phyloP scores from a whole-genome alignment of 1,139 yeast genomes.

The Candida pseudoviswanathii region DNA sequence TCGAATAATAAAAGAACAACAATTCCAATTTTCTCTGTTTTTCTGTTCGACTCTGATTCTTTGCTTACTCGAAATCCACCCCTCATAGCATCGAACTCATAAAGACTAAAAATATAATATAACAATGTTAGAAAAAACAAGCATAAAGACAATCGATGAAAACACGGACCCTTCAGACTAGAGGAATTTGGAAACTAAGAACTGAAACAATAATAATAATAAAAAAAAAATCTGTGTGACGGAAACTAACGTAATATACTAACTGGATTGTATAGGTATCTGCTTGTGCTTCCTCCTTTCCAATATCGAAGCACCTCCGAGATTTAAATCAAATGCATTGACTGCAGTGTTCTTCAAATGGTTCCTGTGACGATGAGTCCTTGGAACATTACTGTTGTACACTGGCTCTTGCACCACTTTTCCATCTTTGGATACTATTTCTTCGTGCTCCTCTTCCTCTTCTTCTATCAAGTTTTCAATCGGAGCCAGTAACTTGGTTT shows the following conservation, averaged over 20 bases:
- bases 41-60: neutral
- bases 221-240: neutral
- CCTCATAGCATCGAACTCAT: too few relatives aligned
- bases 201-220: neutral
- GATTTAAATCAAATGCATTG: slow-evolving; percentile 64
- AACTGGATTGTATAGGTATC: slow-evolving; percentile 15
- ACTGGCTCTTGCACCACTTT: slow-evolving; percentile 22
- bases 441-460: slow-evolving; percentile 40
- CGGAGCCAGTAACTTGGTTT: slow-evolving; percentile 29
- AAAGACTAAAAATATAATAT: too few relatives aligned
- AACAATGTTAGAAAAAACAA: too few relatives aligned
- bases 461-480: slow-evolving; percentile 37
- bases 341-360: slow-evolving; percentile 14
- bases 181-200: too few relatives aligned
- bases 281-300: slow-evolving; percentile 63
- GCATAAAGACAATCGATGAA: too few relatives aligned
- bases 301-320: slow-evolving; percentile 79
- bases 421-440: slow-evolving; percentile 21
- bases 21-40: neutral
- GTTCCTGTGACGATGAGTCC: slow-evolving; percentile 18
- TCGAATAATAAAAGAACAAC: neutral
- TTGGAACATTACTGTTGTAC: slow-evolving; percentile 11
- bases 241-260: neutral
- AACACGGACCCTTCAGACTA: too few relatives aligned
- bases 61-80: too few relatives aligned